Evolutionary conservation across 2,329 filamentous ascomycete genomes (phyloP).

Genomic region (Fusarium xylarioides): DNA sequence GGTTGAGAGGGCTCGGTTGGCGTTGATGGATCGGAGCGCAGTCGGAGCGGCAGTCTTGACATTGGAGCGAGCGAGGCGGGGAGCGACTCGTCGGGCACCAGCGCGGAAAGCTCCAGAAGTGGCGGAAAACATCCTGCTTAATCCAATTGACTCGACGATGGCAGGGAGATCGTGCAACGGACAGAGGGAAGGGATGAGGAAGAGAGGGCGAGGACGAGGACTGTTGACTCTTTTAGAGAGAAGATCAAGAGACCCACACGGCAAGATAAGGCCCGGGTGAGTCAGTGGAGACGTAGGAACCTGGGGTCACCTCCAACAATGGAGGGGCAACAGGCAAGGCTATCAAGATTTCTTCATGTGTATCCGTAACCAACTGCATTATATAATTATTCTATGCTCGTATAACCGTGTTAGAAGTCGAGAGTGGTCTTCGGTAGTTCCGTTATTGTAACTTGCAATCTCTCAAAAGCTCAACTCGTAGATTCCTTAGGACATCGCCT

Average conservation of each 20-base stretch:
- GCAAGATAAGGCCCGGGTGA: conserved; percentile 1
- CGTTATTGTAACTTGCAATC: neutral
- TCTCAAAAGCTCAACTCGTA: neutral
- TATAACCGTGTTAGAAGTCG: neutral
- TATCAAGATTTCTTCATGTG: neutral
- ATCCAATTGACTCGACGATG: conserved; percentile 37
- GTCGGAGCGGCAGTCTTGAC: conserved; percentile 38
- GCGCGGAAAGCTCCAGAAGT: conserved; percentile 55
- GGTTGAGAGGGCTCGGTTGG: conserved; percentile 43
- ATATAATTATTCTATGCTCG: neutral
- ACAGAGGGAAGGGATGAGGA: conserved; percentile 9
- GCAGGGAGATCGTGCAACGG: conserved; percentile 8
- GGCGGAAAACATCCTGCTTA: conserved; percentile 54
- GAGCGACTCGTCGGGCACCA: conserved; percentile 53
- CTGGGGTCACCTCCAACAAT: conserved; percentile 4
- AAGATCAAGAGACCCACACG: neutral
- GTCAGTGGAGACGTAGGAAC: neutral
- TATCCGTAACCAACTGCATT: neutral
- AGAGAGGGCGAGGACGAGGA: conserved; percentile 7
- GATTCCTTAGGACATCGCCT: neutral
- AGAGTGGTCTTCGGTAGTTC: neutral
- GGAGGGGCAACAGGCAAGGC: conserved; percentile 30
- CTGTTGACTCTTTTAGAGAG: conserved; percentile 19
- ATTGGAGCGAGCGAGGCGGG: conserved; percentile 38
- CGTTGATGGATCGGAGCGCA: conserved; percentile 37